Evolutionary conservation across 441 rosid species (phyloP).

Genomic region (Adansonia gregorii): DNA sequence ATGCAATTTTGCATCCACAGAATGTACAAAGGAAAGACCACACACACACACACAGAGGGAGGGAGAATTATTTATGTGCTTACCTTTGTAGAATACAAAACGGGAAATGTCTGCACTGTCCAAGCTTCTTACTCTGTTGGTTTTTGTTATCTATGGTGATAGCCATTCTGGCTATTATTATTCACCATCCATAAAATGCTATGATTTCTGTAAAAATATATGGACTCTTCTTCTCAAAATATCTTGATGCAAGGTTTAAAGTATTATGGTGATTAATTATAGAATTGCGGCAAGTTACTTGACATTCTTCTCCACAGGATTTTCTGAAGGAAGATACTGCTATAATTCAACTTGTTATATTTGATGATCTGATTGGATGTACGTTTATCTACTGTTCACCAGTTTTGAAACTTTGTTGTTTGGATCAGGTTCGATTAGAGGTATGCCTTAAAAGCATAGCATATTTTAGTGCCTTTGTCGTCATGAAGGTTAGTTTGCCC

Average conservation of each 20-base stretch:
- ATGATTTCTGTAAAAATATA: constrained; percentile 18
- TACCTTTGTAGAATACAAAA: neutral
- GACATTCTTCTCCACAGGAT: constrained; percentile 86
- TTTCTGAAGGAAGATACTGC: constrained; percentile 85
- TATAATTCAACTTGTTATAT: constrained; percentile 66
- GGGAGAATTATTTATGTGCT: neutral
- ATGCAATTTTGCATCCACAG: neutral
- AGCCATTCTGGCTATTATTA: constrained; percentile 28
- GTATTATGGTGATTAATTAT: constrained; percentile 52
- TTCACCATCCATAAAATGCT: constrained; percentile 13
- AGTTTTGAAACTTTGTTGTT: constrained; percentile 73
- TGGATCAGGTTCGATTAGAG: constrained; percentile 89
- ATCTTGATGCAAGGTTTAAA: constrained; percentile 30
- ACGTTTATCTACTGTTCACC: constrained; percentile 70
- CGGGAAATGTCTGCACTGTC: neutral
- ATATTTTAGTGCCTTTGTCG: constrained; percentile 53
- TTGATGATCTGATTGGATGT: constrained; percentile 74
- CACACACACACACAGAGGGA: neutral
- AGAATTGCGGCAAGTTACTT: constrained; percentile 68
- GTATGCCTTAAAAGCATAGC: constrained; percentile 76
- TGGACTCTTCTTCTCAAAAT: constrained; percentile 31
- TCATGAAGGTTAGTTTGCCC: constrained; percentile 64
- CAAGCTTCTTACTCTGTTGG: neutral
- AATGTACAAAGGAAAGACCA: neutral
- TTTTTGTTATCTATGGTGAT: neutral